Evolutionary conservation across 2,329 filamentous ascomycete genomes (phyloP), one percentile per base, ranked within the genome.

Genomic region (Aspergillus floridensis): DNA sequence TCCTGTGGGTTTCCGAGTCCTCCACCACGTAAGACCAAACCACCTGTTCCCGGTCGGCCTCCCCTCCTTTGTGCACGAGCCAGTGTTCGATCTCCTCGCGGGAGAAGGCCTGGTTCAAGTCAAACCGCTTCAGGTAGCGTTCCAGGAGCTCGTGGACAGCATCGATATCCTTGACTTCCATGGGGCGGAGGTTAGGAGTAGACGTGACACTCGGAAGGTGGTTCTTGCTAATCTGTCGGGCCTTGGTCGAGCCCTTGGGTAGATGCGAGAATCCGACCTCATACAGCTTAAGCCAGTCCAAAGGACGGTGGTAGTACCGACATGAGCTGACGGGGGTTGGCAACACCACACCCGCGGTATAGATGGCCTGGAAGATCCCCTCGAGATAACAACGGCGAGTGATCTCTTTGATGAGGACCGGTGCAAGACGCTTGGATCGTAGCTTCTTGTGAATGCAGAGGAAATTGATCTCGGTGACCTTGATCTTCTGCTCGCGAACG

Each of bases 371-470:
- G 84, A 90, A 98, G 65, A 96, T 89, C 58, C 88, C 90, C 64
- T 90, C 83, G 51, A 92, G 79, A 76, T 98, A 96, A 81, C 92
- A 96, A 64, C 92, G 86, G 51, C 95, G 89, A 5, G 95, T 99
- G 68, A 99, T 92, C 75, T 99, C 95, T 77, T 97, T 97, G 81
- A 99, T 99, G 56, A 99, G 86, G 2, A 98, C 90, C 0, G 95
- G 95, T 0, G 95, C 88, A 48, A 99, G 86, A 56, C 95, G 88
- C 81, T 98, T 97, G 59, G 90, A 87, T 53, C 95, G 91, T 32
- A 99, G 86, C 79, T 98, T 98, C 83, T 98, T 98, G 83, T 99
- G 95, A 57, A 99, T 89, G 72, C 93, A 96, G 66, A 99, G 88
- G 79, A 98, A 99, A 81, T 99, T 99, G 78, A 99, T 95, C 76